phyloP scores from a whole-genome alignment of 176 grass and related monocot genomes.

The Phragmites australis region DNA sequence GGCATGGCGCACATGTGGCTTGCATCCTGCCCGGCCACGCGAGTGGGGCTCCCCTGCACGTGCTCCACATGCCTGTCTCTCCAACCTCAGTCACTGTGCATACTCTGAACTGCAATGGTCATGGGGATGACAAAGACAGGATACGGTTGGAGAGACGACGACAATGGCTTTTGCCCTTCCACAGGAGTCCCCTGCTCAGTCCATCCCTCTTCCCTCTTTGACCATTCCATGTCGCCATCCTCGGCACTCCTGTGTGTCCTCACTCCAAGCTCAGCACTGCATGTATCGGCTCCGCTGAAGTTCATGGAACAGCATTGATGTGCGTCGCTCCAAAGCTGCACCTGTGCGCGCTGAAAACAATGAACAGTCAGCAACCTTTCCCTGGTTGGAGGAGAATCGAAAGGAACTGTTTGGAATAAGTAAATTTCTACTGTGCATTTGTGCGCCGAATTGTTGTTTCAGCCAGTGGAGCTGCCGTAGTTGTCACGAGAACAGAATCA shows the following conservation, averaged over 20 bases:
- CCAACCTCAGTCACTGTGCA: background rate
- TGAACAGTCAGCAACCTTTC: background rate
- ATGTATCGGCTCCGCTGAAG: conserved; percentile 17
- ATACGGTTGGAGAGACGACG: conserved; percentile 17
- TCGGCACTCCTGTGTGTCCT: background rate
- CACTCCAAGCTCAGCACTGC: background rate
- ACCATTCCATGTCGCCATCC: background rate
- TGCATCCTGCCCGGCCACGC: conserved; percentile 35
- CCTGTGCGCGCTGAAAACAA: background rate
- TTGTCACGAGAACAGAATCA: background rate
- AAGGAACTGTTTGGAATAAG: background rate
- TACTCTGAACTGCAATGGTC: conserved; percentile 6
- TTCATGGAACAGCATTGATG: conserved; percentile 30
- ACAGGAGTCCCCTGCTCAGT: conserved; percentile 16
- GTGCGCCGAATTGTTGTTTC: no score
- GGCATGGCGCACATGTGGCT: conserved; percentile 8
- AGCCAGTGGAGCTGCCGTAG: no score
- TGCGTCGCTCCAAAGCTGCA: conserved; percentile 4
- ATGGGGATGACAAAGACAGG: background rate
- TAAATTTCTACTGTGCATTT: no score
- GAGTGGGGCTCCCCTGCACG: conserved; percentile 56
- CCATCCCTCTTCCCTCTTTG: background rate
- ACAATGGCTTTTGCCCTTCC: conserved; percentile 3
- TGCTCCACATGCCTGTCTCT: conserved; percentile 54
- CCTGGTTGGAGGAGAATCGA: background rate